phyloP scores from a whole-genome alignment of 2,329 filamentous ascomycete genomes.

The Alternaria triticina region DNA sequence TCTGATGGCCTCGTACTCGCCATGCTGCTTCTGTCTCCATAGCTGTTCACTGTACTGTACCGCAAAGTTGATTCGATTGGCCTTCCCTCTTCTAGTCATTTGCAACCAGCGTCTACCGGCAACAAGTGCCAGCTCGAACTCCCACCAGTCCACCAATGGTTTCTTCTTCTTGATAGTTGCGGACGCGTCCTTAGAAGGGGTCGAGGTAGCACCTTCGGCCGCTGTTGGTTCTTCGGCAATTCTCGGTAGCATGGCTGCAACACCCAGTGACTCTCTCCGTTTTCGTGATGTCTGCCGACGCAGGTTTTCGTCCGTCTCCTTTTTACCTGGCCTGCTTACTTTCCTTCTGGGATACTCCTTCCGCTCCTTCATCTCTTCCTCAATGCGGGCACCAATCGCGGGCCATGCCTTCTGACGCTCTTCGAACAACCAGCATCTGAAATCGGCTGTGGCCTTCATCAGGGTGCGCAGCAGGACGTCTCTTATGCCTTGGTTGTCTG shows the following conservation, averaged over 20 bases:
- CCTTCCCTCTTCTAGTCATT: background rate
- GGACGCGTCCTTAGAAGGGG: too few species aligned
- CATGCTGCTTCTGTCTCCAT: background rate
- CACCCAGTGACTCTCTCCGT: background rate
- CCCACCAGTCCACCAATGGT: background rate
- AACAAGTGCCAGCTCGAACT: background rate
- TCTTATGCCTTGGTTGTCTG: fast-evolving
- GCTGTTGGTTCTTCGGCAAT: background rate
- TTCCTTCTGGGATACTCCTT: background rate
- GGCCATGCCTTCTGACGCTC: background rate
- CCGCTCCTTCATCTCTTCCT: background rate
- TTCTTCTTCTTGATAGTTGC: background rate
- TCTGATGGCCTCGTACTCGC: background rate
- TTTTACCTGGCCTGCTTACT: background rate
- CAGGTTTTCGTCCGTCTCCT: background rate
- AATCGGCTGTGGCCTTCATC: background rate
- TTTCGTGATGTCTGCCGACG: background rate
- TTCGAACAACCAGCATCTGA: background rate
- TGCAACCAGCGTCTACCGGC: background rate
- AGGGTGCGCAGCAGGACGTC: background rate
- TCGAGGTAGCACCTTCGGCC: fast-evolving
- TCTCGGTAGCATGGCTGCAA: background rate
- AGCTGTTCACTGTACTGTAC: fast-evolving
- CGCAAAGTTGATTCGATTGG: background rate
- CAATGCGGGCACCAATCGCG: background rate